Base-by-base conservation (phyloP, 1,284 basidiomycete genomes). In the Sporisorium exsertum region DNA sequence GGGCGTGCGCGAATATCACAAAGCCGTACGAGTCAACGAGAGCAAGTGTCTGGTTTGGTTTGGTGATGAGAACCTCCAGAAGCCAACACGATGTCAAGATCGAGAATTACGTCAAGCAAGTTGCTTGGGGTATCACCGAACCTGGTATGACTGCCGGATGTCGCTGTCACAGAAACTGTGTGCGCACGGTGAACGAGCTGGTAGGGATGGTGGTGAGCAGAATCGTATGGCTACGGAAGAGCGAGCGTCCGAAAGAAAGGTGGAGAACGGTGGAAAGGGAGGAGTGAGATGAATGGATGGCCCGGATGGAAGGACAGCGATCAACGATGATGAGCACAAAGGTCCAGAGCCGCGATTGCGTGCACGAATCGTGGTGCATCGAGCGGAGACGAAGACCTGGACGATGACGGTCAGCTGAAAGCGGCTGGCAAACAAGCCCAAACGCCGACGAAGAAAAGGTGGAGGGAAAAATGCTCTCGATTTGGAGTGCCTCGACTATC, bases 271-370 rank as follows among this genome's bases (percentile, higher is more conserved):
- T 43, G 42, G 15, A 43, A 6, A 22, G 43, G 18, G 43, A 46
- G 13, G 43, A 22, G 20, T 10, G 29, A 10, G 29, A 32, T 32
- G 10, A 10, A 32, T 10, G n/a, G n/a, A n/a, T n/a, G n/a, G 43
- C 4, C 10, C 13, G 35, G 43, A 46, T 24, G 43, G 43, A 46
- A 10, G 22, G 43, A 46, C 22, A 9, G 8, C 22, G 32, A 22
- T 47, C 15, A 50, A 26, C 12, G 49, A 52, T 46, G 61, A 32
- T 45, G 61, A 65, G 63, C 63, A 64, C 37, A 27, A 16, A n/a
- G 4, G 3, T n/a, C n/a, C 37, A 32, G 58, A 60, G 49, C 16
- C 20, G 35, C 20, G 26, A n/a, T 33, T 35, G n/a, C 8, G 12
- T 46, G 22, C 7, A 46, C 43, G 20, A 15, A 26, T 46, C 43